Conservation (phyloP, 2,329 filamentous ascomycete genomes). For the Aspergillus alliaceus region DNA sequence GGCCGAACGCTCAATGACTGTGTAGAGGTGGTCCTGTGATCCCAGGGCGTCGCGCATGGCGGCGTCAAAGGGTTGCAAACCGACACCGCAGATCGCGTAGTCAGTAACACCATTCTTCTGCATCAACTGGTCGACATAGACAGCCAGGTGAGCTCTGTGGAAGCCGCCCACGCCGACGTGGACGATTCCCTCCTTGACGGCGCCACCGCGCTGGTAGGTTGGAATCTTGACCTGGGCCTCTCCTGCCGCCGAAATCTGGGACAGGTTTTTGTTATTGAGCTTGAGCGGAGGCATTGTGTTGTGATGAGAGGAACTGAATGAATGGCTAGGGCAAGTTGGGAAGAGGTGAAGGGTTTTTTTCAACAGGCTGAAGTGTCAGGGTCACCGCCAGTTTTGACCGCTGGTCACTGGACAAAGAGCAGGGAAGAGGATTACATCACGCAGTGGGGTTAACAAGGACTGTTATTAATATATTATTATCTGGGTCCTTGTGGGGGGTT, state of each 20-base stretch:
- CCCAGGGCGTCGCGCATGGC: slow-evolving; percentile 53
- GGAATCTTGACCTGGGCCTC: slow-evolving; percentile 38
- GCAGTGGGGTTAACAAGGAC: too few relatives aligned
- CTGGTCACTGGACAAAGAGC: too few relatives aligned
- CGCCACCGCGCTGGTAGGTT: slow-evolving; percentile 45
- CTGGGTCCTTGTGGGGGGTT: too few relatives aligned
- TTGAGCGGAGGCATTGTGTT: slow-evolving; percentile 36
- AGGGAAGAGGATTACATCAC: too few relatives aligned
- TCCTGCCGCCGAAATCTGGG: slow-evolving; percentile 33
- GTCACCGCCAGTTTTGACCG: too few relatives aligned
- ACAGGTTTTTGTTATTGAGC: slow-evolving; percentile 42
- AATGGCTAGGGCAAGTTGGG: neutral
- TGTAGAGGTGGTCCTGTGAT: slow-evolving; percentile 55
- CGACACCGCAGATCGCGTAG: slow-evolving; percentile 55
- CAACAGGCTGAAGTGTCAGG: too few relatives aligned
- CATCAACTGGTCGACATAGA: slow-evolving; percentile 53
- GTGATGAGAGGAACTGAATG: neutral
- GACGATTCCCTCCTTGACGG: slow-evolving; percentile 55
- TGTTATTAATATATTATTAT: too few relatives aligned
- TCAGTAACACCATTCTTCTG: slow-evolving; percentile 47
- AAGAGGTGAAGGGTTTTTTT: neutral
- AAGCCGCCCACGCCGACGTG: slow-evolving; percentile 58
- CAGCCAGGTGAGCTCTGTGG: slow-evolving; percentile 55
- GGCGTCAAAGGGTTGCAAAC: slow-evolving; percentile 52
- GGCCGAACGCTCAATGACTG: slow-evolving; percentile 56